Conservation (phyloP, 306 rosid species). For the Cicer cuneatum region DNA sequence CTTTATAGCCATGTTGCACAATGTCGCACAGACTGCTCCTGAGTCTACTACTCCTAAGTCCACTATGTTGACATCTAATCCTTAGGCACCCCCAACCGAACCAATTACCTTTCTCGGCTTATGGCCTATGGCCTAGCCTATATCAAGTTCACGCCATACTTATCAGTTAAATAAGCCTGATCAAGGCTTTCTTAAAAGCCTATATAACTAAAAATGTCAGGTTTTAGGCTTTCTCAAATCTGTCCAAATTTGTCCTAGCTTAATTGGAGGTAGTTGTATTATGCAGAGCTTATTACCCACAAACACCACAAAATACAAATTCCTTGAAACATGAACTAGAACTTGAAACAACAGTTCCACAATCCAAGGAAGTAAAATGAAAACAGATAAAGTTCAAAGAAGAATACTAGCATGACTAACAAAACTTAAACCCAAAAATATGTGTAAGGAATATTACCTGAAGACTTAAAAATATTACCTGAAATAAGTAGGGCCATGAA, state of each 20-base stretch:
- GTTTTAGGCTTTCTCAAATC: conserved; percentile 1
- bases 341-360: conserved; percentile 7
- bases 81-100: neutral
- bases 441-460: conserved; percentile 56
- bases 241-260: neutral
- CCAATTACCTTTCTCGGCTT: neutral
- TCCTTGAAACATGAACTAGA: conserved; percentile 12
- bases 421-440: conserved; percentile 3
- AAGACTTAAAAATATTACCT: conserved; percentile 55
- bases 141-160: neutral
- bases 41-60: neutral
- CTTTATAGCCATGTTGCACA: neutral
- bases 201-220: neutral
- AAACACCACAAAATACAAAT: conserved; percentile 18
- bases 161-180: neutral
- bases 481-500: conserved; percentile 92
- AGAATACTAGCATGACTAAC: conserved; percentile 24
- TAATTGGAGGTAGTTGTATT: conserved; percentile 4
- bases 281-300: conserved; percentile 6
- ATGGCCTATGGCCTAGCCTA: neutral
- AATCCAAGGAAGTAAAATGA: conserved; percentile 32
- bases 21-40: neutral
- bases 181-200: neutral
- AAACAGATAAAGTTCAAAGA: conserved; percentile 27
- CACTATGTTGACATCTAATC: neutral